A percentile compares a stretch with the other conserved stretches of the same genome.
These are phyloP conservation scores for Stephanodiscus triporus DNA, from an alignment of 108 stramenopile genomes.

Conservation along the genomic window DNA sequence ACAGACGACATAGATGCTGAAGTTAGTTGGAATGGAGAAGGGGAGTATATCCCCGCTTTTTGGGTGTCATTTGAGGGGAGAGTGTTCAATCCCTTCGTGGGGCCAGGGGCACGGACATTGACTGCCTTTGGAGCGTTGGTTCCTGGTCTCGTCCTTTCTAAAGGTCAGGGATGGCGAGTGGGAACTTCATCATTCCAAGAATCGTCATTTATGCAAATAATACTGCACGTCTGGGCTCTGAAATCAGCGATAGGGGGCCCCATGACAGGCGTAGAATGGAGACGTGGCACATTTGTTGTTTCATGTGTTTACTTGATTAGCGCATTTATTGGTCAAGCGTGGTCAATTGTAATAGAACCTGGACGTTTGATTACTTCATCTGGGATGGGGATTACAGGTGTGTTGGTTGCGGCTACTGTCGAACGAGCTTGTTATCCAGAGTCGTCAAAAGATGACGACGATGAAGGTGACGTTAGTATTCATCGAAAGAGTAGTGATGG, in stretches of 20 bases:
- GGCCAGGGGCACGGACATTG: slow-evolving; percentile 49
- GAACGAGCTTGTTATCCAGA: slow-evolving; percentile 30
- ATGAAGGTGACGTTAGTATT: neutral
- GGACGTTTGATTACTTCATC: slow-evolving; percentile 45
- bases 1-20: slow-evolving; percentile 17
- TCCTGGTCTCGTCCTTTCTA: slow-evolving; percentile 44
- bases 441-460: slow-evolving; percentile 26
- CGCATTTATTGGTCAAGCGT: slow-evolving; percentile 33
- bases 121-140: slow-evolving; percentile 53
- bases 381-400: slow-evolving; percentile 49
- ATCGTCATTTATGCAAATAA: slow-evolving; percentile 35
- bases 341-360: slow-evolving; percentile 40
- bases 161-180: slow-evolving; percentile 46
- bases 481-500: slow-evolving; percentile 17
- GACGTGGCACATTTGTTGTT: slow-evolving; percentile 35
- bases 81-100: slow-evolving; percentile 42
- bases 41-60: slow-evolving; percentile 39
- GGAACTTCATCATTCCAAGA: slow-evolving; percentile 25
- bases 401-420: slow-evolving; percentile 29
- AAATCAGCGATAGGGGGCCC: slow-evolving; percentile 28
- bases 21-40: slow-evolving; percentile 55
- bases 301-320: slow-evolving; percentile 24
- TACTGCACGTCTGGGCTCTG: slow-evolving; percentile 26
- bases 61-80: slow-evolving; percentile 50
- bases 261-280: slow-evolving; percentile 30